Base-by-base conservation (phyloP, 2,329 filamentous ascomycete genomes). In the Paraphaeosphaeria minitans region DNA sequence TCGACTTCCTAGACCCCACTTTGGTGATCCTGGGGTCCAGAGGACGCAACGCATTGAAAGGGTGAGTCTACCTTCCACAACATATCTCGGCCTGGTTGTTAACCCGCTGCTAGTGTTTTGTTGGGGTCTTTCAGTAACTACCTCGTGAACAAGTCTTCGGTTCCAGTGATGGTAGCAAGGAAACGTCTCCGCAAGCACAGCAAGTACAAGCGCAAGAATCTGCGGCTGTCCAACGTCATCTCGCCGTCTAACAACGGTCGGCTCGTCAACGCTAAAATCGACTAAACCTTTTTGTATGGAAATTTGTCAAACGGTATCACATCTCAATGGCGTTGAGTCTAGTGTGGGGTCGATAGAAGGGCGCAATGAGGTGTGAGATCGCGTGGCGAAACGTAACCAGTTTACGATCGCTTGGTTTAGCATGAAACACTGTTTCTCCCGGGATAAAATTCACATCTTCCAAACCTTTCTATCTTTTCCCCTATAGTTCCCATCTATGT, bases 111-210 rank as follows among this genome's bases (percentile, higher is more conserved):
- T 67, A 96, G 93, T 73, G 94, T 97, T 22, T 89, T 99, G 60
- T 84, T 99, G 31, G 95, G 95, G 27, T 97, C 93, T 0, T 98
- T 99, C 78, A 96, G 92, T 60, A 98, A 98, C 75, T 99, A 99
- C 72, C 84, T 99, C 8, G 93, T 99, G 33, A 96, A 93, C 39
- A 98, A 98, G 80, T 96, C 92, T 63, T 96, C 92, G 2, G 93
- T 96, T 16, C 95, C 95, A 0, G 95, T 99, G 60, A 99, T 99
- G 95, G 95, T 98, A 37, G 95, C 95, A 8, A 84, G 95, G 59
- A 97, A 96, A 81, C 89, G 91, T 58, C 83, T 97, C 45, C 85
- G 91, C 50, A 97, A 97, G 77, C 91, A 96, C 79, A 89, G 87
- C 75, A 93, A 94, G 75, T 90, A 90, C 75, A 90, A 89, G 77